Evolutionary conservation across 1,139 yeast genomes (phyloP).

Genomic region (Debaryomycetaceae sp.): DNA sequence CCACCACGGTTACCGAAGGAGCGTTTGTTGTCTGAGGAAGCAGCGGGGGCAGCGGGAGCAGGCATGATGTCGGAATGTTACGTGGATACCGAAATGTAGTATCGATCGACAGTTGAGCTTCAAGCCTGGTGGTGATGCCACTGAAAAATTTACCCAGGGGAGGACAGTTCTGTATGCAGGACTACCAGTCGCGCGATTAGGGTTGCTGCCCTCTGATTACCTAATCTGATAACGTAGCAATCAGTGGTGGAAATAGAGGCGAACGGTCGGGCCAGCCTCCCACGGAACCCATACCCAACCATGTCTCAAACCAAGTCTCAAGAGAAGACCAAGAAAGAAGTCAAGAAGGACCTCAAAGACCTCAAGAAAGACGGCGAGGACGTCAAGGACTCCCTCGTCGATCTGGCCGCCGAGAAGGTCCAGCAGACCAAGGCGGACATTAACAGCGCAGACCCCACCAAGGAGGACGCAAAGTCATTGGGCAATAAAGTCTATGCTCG

Average conservation of each 20-base stretch:
- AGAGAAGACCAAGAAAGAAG: slow-evolving; percentile 7
- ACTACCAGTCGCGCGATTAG: too few species aligned
- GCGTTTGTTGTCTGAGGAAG: slow-evolving; percentile 40
- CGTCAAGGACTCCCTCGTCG: slow-evolving; percentile 10
- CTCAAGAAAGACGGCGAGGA: slow-evolving; percentile 2
- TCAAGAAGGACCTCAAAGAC: slow-evolving; percentile 6
- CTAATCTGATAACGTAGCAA: too few species aligned
- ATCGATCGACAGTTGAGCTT: slow-evolving; percentile 56
- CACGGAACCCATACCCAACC: slow-evolving; percentile 2
- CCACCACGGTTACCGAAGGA: slow-evolving; percentile 52
- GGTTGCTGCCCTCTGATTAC: too few species aligned
- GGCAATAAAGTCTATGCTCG: not conserved
- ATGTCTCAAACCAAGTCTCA: not conserved
- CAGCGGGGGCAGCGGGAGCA: not conserved
- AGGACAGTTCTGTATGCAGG: too few species aligned
- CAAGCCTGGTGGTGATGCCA: slow-evolving; percentile 3
- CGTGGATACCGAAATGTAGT: slow-evolving; percentile 92
- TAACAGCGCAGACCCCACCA: slow-evolving; percentile 2
- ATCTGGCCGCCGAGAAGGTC: slow-evolving; percentile 8
- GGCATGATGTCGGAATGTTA: slow-evolving; percentile 57
- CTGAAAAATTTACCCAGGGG: slow-evolving; percentile 5
- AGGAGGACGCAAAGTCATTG: slow-evolving; percentile 1
- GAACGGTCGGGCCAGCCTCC: slow-evolving; percentile 4
- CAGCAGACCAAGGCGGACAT: slow-evolving; percentile 1
- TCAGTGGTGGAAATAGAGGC: too few species aligned